Evolutionary conservation across 208 protist species (phyloP).

Genomic region (Phytomonas francai): DNA sequence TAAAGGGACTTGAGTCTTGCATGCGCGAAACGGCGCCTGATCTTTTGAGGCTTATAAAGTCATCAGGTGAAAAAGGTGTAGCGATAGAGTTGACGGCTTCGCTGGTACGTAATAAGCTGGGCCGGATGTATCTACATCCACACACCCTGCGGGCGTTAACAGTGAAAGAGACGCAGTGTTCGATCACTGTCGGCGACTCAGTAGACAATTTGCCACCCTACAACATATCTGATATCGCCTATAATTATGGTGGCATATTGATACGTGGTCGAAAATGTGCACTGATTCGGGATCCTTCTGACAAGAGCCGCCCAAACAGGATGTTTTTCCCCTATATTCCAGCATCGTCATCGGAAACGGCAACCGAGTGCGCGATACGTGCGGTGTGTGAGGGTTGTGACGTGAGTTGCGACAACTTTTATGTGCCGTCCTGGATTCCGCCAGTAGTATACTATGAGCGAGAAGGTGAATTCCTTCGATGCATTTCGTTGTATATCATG

Average conservation of each 20-base stretch:
- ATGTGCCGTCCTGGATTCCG: constrained; percentile 50
- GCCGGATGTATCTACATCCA: constrained; percentile 34
- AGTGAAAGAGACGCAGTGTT: constrained; percentile 37
- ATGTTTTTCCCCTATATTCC: constrained; percentile 37
- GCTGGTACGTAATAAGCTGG: constrained; percentile 31
- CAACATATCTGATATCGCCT: constrained; percentile 43
- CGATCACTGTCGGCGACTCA: constrained; percentile 42
- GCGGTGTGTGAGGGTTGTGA: constrained; percentile 71
- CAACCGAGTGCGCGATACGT: constrained; percentile 56
- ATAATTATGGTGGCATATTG: constrained; percentile 64
- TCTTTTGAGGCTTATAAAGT: neutral
- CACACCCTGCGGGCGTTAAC: constrained; percentile 42
- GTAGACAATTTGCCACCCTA: constrained; percentile 44
- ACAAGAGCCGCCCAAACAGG: neutral
- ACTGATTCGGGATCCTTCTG: constrained; percentile 27
- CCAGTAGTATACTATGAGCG: constrained; percentile 53
- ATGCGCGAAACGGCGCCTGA: neutral
- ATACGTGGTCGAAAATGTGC: constrained; percentile 81
- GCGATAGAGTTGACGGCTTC: constrained; percentile 24
- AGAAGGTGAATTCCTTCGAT: constrained; percentile 9
- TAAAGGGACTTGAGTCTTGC: constrained; percentile 8
- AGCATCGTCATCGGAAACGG: constrained; percentile 27
- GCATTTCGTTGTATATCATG: constrained; percentile 51
- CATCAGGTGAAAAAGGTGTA: constrained; percentile 12
- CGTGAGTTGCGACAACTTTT: constrained; percentile 82